Conservation (phyloP, 495 filamentous ascomycete genomes). For the Aspergillus sclerotioniger region DNA sequence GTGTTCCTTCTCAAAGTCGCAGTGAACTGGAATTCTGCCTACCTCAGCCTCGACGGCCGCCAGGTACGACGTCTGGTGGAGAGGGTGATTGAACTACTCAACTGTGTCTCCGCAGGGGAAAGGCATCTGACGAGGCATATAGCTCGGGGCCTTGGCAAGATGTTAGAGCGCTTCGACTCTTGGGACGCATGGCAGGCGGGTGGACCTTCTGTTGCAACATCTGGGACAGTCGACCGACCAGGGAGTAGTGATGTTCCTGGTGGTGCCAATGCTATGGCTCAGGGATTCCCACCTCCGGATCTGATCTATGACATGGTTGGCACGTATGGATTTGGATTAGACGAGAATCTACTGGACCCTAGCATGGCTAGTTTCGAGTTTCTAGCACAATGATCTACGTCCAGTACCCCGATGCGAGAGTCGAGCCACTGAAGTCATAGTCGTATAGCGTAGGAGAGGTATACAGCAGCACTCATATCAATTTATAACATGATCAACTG, state of each 20-base stretch:
- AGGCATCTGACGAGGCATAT: conserved; percentile 54
- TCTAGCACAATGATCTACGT: conserved; percentile 30
- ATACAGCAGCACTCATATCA: no score
- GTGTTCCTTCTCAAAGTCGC: conserved; percentile 57
- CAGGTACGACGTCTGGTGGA: conserved; percentile 49
- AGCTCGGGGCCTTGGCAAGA: conserved; percentile 53
- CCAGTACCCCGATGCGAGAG: no score
- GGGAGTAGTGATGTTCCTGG: conserved; percentile 34
- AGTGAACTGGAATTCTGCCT: conserved; percentile 53
- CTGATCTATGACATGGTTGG: conserved; percentile 51
- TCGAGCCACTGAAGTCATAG: no score
- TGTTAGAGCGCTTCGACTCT: conserved; percentile 47
- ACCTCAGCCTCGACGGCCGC: conserved; percentile 40
- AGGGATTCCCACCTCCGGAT: conserved; percentile 48
- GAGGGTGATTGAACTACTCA: conserved; percentile 50
- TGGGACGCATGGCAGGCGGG: conserved; percentile 42
- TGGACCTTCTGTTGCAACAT: conserved; percentile 7
- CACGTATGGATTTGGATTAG: conserved; percentile 48
- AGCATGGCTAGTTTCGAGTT: conserved; percentile 49
- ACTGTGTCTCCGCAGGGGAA: conserved; percentile 51
- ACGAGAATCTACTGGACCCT: conserved; percentile 47
- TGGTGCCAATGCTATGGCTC: conserved; percentile 47
- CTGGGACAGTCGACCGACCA: conserved; percentile 1
- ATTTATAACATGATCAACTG: no score
- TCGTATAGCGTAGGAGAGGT: no score